Conservation (phyloP, 768 basidiomycete species). For the Russula compacta region DNA sequence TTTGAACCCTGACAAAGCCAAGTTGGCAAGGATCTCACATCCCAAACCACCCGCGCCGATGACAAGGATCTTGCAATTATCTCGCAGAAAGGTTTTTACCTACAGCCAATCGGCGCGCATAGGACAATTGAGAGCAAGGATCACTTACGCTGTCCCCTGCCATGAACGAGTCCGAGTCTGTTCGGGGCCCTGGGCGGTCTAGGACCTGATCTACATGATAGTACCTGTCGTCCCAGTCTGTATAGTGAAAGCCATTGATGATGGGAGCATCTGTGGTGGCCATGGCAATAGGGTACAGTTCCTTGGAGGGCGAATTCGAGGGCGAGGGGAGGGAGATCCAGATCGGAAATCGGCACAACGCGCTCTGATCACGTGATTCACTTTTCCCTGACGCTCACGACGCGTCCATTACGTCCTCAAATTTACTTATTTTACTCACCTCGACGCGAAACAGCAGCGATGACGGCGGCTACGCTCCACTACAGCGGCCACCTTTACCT, state of each 20-base stretch:
- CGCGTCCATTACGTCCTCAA: conserved; percentile 10
- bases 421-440: background rate
- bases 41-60: conserved; percentile 98
- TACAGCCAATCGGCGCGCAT: conserved; percentile 25
- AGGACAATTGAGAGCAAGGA: background rate
- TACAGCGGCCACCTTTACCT: conserved; percentile 80
- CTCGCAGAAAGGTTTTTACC: conserved; percentile 83
- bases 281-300: background rate
- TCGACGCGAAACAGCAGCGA: background rate
- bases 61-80: conserved; percentile 85
- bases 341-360: background rate
- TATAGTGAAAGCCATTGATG: conserved; percentile 30
- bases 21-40: conserved; percentile 94
- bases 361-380: background rate
- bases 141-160: conserved; percentile 70
- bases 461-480: conserved; percentile 29
- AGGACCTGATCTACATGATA: conserved; percentile 80
- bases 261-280: background rate
- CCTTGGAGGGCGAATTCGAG: background rate
- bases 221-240: conserved; percentile 58
- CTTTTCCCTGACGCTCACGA: conserved; percentile 3
- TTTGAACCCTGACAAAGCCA: conserved; percentile 93
- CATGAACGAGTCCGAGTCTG: conserved; percentile 63
- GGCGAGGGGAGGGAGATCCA: background rate
- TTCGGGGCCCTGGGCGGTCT: conserved; percentile 80